Conservation (phyloP, 768 basidiomycete genomes). For the Termitomyces sp. region DNA sequence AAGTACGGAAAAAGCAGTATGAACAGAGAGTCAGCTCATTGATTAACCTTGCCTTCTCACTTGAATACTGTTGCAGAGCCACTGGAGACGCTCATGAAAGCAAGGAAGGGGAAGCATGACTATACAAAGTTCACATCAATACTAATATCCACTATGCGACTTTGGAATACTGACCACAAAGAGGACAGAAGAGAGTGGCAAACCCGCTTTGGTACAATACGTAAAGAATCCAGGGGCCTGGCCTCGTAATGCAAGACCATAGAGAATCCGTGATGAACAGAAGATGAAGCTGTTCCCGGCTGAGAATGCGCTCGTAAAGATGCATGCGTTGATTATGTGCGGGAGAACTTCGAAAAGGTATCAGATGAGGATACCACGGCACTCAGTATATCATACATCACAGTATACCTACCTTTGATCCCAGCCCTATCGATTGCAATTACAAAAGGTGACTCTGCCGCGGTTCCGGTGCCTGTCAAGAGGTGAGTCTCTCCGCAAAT, state of each 20-base stretch:
- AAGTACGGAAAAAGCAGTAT: neutral
- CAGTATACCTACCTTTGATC: slow-evolving; percentile 42
- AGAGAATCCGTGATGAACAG: slow-evolving; percentile 45
- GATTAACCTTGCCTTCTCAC: slow-evolving; percentile 18
- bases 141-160: neutral
- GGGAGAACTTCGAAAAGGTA: slow-evolving; percentile 36
- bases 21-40: neutral
- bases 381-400: no score
- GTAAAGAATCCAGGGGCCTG: slow-evolving; percentile 41
- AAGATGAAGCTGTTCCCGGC: slow-evolving; percentile 66
- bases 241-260: slow-evolving; percentile 47
- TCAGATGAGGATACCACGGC: neutral
- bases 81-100: slow-evolving; percentile 64
- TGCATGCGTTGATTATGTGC: slow-evolving; percentile 65
- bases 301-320: slow-evolving; percentile 71
- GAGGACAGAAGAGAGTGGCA: slow-evolving; percentile 38
- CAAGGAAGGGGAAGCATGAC: slow-evolving; percentile 39
- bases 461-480: slow-evolving; percentile 42
- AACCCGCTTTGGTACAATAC: slow-evolving; percentile 41
- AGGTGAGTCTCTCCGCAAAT: neutral
- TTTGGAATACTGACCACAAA: slow-evolving; percentile 22
- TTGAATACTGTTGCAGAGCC: slow-evolving; percentile 54
- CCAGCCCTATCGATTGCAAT: slow-evolving; percentile 73
- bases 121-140: neutral
- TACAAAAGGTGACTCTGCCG: slow-evolving; percentile 81